Evolutionary conservation across 768 basidiomycete genomes (phyloP), one percentile per base, ranked within the genome.

Genomic region (Lentinula sp.): DNA sequence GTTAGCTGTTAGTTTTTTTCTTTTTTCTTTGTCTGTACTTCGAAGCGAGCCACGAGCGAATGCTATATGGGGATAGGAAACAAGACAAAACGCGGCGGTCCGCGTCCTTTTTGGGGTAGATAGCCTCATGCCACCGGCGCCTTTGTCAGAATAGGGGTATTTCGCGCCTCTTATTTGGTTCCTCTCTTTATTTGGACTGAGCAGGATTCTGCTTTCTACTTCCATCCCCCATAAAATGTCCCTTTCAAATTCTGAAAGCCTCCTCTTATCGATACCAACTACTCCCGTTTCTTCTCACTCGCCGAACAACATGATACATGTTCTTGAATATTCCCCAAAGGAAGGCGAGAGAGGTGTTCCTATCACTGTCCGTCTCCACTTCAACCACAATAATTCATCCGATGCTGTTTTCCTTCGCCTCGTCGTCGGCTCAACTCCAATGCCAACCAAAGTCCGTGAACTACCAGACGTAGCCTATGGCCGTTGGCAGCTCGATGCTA

Each of bases 321-420:
- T 92, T 64, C 80, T 84, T 64, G 81, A 79, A 62, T 91, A 84
- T 71, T 74, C 81, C 11, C 88, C 89, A 8, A 71, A 77, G 18
- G 81, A 87, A 69, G 92, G 91, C 61, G 79, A 80, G 63, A 72
- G 78, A 21, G 87, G 86, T 60, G 79, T 83, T 0, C 83, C 80
- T 54, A 82, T 94, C 68, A 78, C 83, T 39, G 84, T 89, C 64
- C 78, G 81, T 65, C 81, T 87, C 59, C 80, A 83, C 65, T 86
- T 88, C 71, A 76, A 75, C 65, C 78, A 77, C 63, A 75, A 77
- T 63, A 75, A 13, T n/a, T 72, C 73, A 34, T 75, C 80, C 9
- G 81, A 83, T 59, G 71, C 78, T 5, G 79, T 89, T 40, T 85
- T 80, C 62, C 82, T 93, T 23, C 84, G 92, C 56, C 83, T 94